Percentiles rank a stretch among this genome's conserved stretches.
These are phyloP conservation scores for Euphorbia neoarborescens DNA, from an alignment of 441 rosid genomes.

Conservation along the genomic window DNA sequence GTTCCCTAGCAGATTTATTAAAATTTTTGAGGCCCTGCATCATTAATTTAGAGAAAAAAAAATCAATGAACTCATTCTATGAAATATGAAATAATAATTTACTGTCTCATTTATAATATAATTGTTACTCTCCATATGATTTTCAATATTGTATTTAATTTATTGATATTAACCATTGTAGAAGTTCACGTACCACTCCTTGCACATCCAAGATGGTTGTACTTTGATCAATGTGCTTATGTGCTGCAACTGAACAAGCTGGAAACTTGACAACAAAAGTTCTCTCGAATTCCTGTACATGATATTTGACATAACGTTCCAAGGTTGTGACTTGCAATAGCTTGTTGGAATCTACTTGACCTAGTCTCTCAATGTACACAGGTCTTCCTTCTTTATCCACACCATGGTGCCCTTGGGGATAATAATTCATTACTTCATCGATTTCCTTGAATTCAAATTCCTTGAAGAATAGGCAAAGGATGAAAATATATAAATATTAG, in stretches of 20 bases:
- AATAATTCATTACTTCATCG: slow-evolving; percentile 49
- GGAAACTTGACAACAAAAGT: slow-evolving; percentile 65
- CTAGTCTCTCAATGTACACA: slow-evolving; percentile 70
- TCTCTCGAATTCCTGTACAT: slow-evolving; percentile 78
- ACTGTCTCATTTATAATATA: neutral
- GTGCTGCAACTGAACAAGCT: slow-evolving; percentile 69
- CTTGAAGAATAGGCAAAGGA: slow-evolving; percentile 25
- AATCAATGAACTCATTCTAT: neutral
- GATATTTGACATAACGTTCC: slow-evolving; percentile 77
- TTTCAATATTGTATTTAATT: neutral
- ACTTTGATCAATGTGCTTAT: slow-evolving; percentile 79
- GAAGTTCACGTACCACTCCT: slow-evolving; percentile 66
- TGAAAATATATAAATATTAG: neutral
- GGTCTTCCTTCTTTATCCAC: slow-evolving; percentile 84
- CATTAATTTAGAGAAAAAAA: slow-evolving; percentile 1
- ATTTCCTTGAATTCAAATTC: slow-evolving; percentile 66
- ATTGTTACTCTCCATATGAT: neutral
- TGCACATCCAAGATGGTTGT: slow-evolving; percentile 89
- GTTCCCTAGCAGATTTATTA: slow-evolving; percentile 80
- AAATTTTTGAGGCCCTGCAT: slow-evolving; percentile 72
- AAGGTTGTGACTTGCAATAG: slow-evolving; percentile 80
- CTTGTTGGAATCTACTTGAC: slow-evolving; percentile 68
- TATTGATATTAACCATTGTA: neutral
- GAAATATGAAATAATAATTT: neutral
- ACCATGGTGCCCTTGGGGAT: slow-evolving; percentile 92